Conservation (phyloP, 768 basidiomycete genomes). For the Agrocybe pediades region DNA sequence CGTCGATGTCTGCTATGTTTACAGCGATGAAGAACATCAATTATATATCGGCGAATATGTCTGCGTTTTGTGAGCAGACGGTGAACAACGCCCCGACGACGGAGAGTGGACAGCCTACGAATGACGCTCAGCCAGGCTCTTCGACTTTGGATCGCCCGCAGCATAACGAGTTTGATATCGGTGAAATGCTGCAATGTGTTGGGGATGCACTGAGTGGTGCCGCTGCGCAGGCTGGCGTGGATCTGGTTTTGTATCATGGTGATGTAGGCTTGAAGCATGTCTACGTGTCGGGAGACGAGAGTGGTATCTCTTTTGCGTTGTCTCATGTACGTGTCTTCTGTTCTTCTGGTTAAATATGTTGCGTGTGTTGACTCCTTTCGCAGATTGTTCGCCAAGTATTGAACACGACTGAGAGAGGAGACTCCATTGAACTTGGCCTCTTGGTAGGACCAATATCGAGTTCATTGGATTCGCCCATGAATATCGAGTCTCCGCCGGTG, state of each 20-base stretch:
- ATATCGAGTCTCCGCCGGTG: conserved; percentile 12
- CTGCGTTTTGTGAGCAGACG: conserved; percentile 41
- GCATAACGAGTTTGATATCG: conserved; percentile 85
- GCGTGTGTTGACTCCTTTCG: neutral
- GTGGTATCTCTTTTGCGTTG: conserved; percentile 77
- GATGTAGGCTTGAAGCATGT: conserved; percentile 89
- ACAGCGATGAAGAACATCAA: conserved; percentile 93
- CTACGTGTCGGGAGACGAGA: conserved; percentile 83
- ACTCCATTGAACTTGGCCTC: conserved; percentile 86
- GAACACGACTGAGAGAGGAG: conserved; percentile 64
- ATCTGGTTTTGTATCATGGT: conserved; percentile 88
- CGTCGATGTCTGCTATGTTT: conserved; percentile 86
- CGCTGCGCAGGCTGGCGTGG: conserved; percentile 83
- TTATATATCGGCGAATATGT: conserved; percentile 88
- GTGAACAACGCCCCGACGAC: neutral
- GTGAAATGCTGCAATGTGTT: conserved; percentile 85
- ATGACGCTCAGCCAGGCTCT: conserved; percentile 3
- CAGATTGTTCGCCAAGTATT: conserved; percentile 88
- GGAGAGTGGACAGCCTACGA: conserved; percentile 9
- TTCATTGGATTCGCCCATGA: conserved; percentile 5
- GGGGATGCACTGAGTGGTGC: conserved; percentile 87
- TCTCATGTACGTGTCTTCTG: conserved; percentile 68
- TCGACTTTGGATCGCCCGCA: conserved; percentile 1
- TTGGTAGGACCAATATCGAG: conserved; percentile 38
- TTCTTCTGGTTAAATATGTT: neutral